These are phyloP conservation scores for Ophiostoma sp. DNA, from an alignment of 2,329 filamentous ascomycete species.

Conservation along the genomic window DNA sequence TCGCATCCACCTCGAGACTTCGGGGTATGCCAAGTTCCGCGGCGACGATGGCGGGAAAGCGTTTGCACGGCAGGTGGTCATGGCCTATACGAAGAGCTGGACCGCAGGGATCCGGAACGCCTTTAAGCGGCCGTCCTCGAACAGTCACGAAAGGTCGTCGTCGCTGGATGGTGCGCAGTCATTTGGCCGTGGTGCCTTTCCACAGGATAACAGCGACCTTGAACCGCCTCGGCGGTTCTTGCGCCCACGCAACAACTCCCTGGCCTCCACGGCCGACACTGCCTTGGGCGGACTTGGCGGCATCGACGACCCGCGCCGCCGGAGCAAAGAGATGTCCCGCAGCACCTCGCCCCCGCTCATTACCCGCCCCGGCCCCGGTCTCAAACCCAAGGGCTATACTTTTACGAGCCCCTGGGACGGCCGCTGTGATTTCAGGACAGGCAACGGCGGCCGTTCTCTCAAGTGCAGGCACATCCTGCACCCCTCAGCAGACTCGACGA, in stretches of 20 bases:
- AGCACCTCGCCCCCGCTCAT: not conserved
- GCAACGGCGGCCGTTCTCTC: conserved; percentile 70
- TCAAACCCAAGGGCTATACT: conserved; percentile 66
- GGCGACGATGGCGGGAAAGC: conserved; percentile 27
- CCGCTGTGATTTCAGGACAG: conserved; percentile 80
- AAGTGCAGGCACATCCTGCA: conserved; percentile 71
- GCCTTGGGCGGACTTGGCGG: not conserved
- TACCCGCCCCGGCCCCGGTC: conserved; percentile 35
- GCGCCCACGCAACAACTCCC: conserved; percentile 15
- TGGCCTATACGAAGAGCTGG: conserved; percentile 57
- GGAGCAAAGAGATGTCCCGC: not conserved
- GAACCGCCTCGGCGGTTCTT: not conserved
- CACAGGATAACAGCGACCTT: not conserved
- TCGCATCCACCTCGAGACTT: conserved; percentile 54
- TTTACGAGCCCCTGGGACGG: conserved; percentile 88
- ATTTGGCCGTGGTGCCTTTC: not conserved
- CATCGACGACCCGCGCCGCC: conserved; percentile 39
- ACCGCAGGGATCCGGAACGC: conserved; percentile 49
- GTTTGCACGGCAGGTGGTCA: conserved; percentile 58
- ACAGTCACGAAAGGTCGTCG: not conserved
- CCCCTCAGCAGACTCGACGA: not conserved
- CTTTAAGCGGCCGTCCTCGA: conserved; percentile 37
- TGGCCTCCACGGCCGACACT: conserved; percentile 33
- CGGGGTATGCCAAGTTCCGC: conserved; percentile 60
- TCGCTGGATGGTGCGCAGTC: not conserved